A percentile compares a stretch with the other conserved stretches of the same genome.
These are phyloP conservation scores for Claviceps sorghi DNA, from an alignment of 2,329 filamentous ascomycete species.

Conservation along the genomic window DNA sequence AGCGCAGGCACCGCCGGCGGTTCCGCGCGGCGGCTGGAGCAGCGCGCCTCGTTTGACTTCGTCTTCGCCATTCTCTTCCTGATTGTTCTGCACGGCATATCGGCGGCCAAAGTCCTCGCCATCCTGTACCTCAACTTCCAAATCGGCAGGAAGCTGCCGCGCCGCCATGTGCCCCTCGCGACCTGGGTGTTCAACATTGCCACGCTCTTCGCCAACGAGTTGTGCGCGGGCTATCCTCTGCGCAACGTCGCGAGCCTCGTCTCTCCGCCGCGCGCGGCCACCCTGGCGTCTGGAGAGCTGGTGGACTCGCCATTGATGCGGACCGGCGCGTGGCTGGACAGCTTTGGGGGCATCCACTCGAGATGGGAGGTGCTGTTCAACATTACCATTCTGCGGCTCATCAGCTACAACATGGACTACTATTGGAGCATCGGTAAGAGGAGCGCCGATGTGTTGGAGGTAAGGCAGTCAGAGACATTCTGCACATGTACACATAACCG, in stretches of 20 bases:
- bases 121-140: conserved; percentile 75
- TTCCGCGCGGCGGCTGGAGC: conserved; percentile 41
- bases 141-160: conserved; percentile 58
- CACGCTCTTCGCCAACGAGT: conserved; percentile 79
- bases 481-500: not conserved
- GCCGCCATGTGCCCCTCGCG: conserved; percentile 51
- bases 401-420: conserved; percentile 95
- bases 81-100: conserved; percentile 68
- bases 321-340: conserved; percentile 62
- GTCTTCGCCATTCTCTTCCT: conserved; percentile 70
- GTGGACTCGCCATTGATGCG: conserved; percentile 31
- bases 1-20: conserved; percentile 18
- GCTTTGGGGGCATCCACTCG: conserved; percentile 65
- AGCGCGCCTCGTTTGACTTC: conserved; percentile 70
- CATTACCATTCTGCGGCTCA: conserved; percentile 76
- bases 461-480: conserved; percentile 31
- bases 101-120: conserved; percentile 62
- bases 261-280: conserved; percentile 12
- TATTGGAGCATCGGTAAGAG: conserved; percentile 71
- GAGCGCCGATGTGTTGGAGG: conserved; percentile 60
- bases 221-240: conserved; percentile 63
- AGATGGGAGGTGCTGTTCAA: conserved; percentile 98
- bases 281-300: not conserved
- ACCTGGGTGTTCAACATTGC: conserved; percentile 87
- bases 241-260: conserved; percentile 44